phyloP scores from a whole-genome alignment of 73 alveolate species.

The Paramecium sonneborni region DNA sequence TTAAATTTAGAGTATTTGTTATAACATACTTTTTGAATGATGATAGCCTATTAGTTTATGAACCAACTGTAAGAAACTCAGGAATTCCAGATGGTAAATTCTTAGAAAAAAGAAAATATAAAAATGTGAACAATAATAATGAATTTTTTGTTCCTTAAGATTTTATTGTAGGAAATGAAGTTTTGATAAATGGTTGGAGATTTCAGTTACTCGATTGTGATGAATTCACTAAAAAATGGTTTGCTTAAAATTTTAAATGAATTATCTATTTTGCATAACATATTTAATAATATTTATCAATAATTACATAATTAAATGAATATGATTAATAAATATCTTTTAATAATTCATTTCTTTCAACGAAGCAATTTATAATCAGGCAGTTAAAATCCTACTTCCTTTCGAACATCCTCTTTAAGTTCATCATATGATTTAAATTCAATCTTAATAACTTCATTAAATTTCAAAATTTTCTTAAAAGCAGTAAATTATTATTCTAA shows the following conservation, averaged over 20 bases:
- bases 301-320: no score
- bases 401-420: neutral
- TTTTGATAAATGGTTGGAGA: slow-evolving; percentile 80
- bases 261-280: neutral
- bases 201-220: slow-evolving; percentile 84
- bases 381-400: neutral
- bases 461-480: neutral
- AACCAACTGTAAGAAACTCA: slow-evolving; percentile 92
- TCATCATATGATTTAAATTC: neutral
- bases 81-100: slow-evolving; percentile 93
- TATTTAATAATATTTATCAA: no score
- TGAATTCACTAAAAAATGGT: slow-evolving; percentile 84
- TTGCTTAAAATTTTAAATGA: slow-evolving; percentile 42
- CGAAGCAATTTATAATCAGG: neutral
- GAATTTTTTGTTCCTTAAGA: slow-evolving; percentile 79
- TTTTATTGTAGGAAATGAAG: slow-evolving; percentile 83
- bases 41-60: slow-evolving; percentile 90
- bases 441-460: neutral
- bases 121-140: slow-evolving; percentile 77
- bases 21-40: slow-evolving; percentile 88
- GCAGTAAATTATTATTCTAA: neutral
- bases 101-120: slow-evolving; percentile 70
- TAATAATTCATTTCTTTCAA: neutral
- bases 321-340: neutral
- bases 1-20: slow-evolving; percentile 77